These are phyloP conservation scores for Metarhizium guizhouense DNA, from an alignment of 2,329 filamentous ascomycete species.

Conservation along the genomic window DNA sequence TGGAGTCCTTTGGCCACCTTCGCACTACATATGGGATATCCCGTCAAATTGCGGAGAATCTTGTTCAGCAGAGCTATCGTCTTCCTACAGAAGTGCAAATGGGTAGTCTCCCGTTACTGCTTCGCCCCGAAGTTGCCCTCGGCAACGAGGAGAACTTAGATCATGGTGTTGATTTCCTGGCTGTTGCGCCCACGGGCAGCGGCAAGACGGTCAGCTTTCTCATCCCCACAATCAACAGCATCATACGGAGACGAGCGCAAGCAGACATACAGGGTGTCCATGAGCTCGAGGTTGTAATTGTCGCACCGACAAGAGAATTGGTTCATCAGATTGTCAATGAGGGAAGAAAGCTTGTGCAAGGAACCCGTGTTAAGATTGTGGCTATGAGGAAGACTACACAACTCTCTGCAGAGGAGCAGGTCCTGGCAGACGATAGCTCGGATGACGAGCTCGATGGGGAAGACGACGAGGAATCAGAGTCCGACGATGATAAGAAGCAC, in stretches of 20 bases:
- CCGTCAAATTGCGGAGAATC: slow-evolving; percentile 63
- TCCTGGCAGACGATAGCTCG: slow-evolving; percentile 28
- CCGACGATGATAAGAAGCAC: slow-evolving; percentile 25
- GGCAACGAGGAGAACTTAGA: slow-evolving; percentile 25
- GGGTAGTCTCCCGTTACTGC: slow-evolving; percentile 69
- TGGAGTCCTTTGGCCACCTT: slow-evolving; percentile 69
- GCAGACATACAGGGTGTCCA: slow-evolving; percentile 31
- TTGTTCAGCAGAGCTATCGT: slow-evolving; percentile 74
- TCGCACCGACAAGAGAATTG: slow-evolving; percentile 72
- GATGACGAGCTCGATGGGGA: slow-evolving; percentile 26
- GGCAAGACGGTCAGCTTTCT: slow-evolving; percentile 93
- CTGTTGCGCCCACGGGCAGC: slow-evolving; percentile 88
- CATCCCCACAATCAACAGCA: slow-evolving; percentile 73
- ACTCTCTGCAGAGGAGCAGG: slow-evolving; percentile 41
- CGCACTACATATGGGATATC: slow-evolving; percentile 65
- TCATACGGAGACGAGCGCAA: slow-evolving; percentile 49
- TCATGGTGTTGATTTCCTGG: slow-evolving; percentile 61
- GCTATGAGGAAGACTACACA: slow-evolving; percentile 81
- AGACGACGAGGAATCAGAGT: slow-evolving; percentile 22
- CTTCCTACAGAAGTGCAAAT: slow-evolving; percentile 92
- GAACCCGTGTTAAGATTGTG: slow-evolving; percentile 70
- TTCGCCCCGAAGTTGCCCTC: slow-evolving; percentile 47
- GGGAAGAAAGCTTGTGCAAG: slow-evolving; percentile 67
- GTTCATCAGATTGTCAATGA: slow-evolving; percentile 77
- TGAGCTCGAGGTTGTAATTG: slow-evolving; percentile 56